Evolutionary conservation across 768 basidiomycete species (phyloP), one percentile per base, ranked within the genome.

Genomic region (Pleurotus djamor): DNA sequence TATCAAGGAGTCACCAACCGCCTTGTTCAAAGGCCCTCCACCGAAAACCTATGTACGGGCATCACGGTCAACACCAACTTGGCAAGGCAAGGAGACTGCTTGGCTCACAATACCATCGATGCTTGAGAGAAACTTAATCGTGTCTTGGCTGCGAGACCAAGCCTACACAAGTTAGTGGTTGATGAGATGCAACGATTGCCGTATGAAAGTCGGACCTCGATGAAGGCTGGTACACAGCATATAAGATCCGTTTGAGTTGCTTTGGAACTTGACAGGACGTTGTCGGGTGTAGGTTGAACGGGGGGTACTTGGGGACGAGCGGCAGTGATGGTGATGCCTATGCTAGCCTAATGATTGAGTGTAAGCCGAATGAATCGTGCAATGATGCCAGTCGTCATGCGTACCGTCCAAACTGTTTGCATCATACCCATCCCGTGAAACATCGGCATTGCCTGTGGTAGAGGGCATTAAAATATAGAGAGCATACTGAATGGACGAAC

Each of bases 1-100:
- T 4, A 64, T 63, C 17, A 79, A 43, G 13, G 52, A 51, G n/a
- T 79, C 72, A 0, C 77, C 79, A 1, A 69, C 61, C n/a, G 68
- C 67, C 52, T 71, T 63, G 32, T 74, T 72, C 4, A 80, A 50
- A 7, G 77, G 72, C 0, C 75, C 78, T n/a, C 79, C 78, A 9
- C 71, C 74, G 48, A 65, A 79, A 0, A 64, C 5, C 79, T 80
- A 48, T 28, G 21, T 28, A 28, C 21, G 47, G 12, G 4, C 33
- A 17, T 33, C 34, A 36, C 21, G 34, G 33, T 33, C 28, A 51
- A 14, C 37, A 33, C 48, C 51, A 34, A 35, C 38, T 13, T 51
- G 21, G 34, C 28, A 13, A 10, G 32, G 41, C n/a, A 4, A 21
- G 14, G 7, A 52, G 16, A 56, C 12, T 50, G 69, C 21, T 28